phyloP scores from a whole-genome alignment of 2,329 filamentous ascomycete species.

The Atkinsonella texensis region DNA sequence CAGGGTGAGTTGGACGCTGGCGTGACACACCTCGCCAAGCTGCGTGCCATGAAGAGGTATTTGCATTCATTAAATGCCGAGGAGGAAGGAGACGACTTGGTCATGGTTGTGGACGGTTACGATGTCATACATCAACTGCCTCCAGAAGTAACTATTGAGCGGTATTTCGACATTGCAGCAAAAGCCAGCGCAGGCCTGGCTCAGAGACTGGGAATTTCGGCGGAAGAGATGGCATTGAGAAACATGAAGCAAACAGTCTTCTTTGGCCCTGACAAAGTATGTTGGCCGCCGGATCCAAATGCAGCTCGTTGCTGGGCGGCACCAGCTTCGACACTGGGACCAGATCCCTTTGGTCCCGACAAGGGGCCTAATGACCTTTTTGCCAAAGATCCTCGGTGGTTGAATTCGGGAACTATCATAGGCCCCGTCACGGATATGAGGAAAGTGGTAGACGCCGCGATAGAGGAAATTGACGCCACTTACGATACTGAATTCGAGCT shows the following conservation, averaged over 20 bases:
- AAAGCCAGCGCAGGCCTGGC: conserved; percentile 40
- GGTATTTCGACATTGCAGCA: conserved; percentile 45
- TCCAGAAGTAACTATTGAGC: conserved; percentile 46
- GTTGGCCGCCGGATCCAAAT: conserved; percentile 25
- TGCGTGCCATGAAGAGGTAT: conserved; percentile 24
- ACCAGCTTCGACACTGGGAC: conserved; percentile 22
- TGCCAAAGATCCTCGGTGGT: conserved; percentile 25
- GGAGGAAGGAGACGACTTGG: conserved; percentile 40
- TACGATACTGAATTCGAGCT: conserved; percentile 21
- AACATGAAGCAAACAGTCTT: conserved; percentile 27
- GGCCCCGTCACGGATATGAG: conserved; percentile 23
- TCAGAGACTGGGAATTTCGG: conserved; percentile 32
- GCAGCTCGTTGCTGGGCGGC: conserved; percentile 29
- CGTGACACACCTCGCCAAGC: conserved; percentile 26
- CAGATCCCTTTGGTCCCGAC: conserved; percentile 23
- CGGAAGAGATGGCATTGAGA: conserved; percentile 17
- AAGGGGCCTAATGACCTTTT: conserved; percentile 19
- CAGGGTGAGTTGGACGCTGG: conserved; percentile 22
- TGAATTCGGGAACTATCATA: conserved; percentile 35
- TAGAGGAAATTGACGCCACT: conserved; percentile 20
- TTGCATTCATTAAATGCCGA: conserved; percentile 16
- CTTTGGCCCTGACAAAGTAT: conserved; percentile 33
- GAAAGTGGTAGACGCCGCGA: conserved; percentile 14
- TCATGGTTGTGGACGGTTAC: conserved; percentile 51
- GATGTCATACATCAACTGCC: conserved; percentile 56